Conservation (phyloP, 2,329 filamentous ascomycete genomes). For the Nothophoma quercina region DNA sequence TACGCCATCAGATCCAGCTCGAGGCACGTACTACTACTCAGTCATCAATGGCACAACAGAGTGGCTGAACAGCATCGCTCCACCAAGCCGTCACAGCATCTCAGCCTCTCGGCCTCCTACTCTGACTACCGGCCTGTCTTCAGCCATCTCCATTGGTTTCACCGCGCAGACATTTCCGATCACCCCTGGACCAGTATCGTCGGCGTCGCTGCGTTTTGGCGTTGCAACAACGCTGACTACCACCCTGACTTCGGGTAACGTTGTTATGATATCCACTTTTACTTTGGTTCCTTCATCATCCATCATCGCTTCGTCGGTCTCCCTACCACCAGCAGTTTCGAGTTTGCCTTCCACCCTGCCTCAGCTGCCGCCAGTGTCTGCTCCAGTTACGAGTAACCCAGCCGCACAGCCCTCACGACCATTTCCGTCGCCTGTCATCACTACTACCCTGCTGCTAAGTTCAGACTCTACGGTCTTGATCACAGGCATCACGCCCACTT, state of each 20-base stretch:
- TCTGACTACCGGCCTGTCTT: slow-evolving; percentile 7
- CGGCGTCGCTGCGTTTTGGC: neutral
- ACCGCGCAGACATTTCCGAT: neutral
- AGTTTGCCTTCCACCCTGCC: neutral
- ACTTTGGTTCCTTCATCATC: neutral
- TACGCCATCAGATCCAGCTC: slow-evolving; percentile 31
- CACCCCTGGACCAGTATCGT: neutral
- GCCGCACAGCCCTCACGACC: neutral
- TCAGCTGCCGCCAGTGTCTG: neutral
- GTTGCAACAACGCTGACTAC: neutral
- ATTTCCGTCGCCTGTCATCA: too few species aligned
- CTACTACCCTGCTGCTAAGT: neutral
- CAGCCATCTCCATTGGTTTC: neutral
- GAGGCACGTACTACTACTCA: slow-evolving; percentile 45
- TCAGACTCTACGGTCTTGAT: too few species aligned
- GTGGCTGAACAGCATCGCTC: slow-evolving; percentile 41
- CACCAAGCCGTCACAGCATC: slow-evolving; percentile 32
- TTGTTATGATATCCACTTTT: neutral
- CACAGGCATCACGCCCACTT: neutral
- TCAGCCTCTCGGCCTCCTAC: slow-evolving; percentile 12
- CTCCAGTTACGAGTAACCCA: neutral
- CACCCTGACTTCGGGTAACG: neutral
- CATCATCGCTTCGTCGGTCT: too few species aligned
- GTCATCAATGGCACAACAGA: slow-evolving; percentile 43
- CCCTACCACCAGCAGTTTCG: neutral